Evolutionary conservation across 371 early-diverging fungal genomes (phyloP).

Genomic region (Entomophthora muscae): DNA sequence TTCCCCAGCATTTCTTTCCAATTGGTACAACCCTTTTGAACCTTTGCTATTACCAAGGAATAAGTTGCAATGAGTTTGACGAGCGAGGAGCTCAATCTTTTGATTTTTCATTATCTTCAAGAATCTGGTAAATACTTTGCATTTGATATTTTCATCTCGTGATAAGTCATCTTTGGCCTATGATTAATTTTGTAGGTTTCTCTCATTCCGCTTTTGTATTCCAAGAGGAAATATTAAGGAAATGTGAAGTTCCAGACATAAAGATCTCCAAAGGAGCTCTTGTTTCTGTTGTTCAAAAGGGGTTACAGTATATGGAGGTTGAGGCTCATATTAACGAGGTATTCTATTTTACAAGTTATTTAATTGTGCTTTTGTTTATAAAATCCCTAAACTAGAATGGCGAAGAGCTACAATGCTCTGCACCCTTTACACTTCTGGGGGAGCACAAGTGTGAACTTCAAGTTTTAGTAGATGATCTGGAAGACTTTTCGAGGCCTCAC

Average conservation of each 20-base stretch:
- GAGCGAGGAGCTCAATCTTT: not conserved
- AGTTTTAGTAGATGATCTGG: conserved; percentile 6
- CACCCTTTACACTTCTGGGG: conserved; percentile 51
- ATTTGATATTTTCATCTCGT: not conserved
- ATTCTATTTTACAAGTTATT: no score
- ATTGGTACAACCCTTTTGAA: no score
- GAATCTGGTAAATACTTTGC: conserved; percentile 1
- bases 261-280: conserved; percentile 72
- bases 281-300: conserved; percentile 78
- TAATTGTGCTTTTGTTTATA: no score
- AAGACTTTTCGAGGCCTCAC: not conserved
- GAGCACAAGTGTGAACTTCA: conserved; percentile 41
- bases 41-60: not conserved
- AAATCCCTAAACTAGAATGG: conserved; percentile 35
- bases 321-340: conserved; percentile 70
- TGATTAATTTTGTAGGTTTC: conserved; percentile 40
- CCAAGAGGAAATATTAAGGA: conserved; percentile 68
- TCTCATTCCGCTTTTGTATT: conserved; percentile 79
- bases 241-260: conserved; percentile 35
- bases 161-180: not conserved
- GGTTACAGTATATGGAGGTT: conserved; percentile 76
- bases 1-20: no score
- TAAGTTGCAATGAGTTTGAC: conserved; percentile 5
- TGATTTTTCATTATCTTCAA: conserved; percentile 2
- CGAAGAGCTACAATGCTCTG: conserved; percentile 46